Base-by-base conservation (phyloP, 2,329 filamentous ascomycete species). In the Cercospora nicotianae region DNA sequence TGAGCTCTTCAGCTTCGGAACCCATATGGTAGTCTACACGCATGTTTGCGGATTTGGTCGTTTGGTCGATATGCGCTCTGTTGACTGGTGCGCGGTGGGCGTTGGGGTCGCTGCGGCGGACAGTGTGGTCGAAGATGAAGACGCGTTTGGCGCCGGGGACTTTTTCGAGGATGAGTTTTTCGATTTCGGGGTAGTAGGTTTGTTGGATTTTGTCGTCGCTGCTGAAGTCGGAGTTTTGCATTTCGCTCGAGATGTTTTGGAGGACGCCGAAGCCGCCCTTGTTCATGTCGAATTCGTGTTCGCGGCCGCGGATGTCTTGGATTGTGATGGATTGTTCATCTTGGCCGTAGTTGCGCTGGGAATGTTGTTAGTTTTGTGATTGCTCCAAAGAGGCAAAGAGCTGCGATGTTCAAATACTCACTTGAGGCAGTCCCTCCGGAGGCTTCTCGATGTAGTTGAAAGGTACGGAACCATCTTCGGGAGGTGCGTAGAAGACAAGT, bases 171-270 rank as follows among this genome's bases (percentile, higher is more conserved):
- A 97, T 82, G 28, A 96, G 81, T 60, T 85, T 78, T 80, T 94
- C 90, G 8, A 96, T 87, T 77, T 97, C 93, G 0, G 92, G 90
- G 81, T 97, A 97, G 83, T 96, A 97, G 64, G 88, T 85, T 1
- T 81, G 75, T 75, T 86, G 81, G 79, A 97, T 91, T 68, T 86
- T 87, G 10, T 84, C 86, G 74, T 93, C 90, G 77, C 91, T 87
- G 3, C 79, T 79, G 78, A 94, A 96, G 48, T 87, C 85, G 10
- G 28, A 58, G 33, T 68, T 68, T 12, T 79, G 81, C 73, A 87
- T 83, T 59, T 83, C 82, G 48, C 81, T 81, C 33, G 86, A 81
- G 1, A 92, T 80, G 73, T 84, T 80, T 12, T 82, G 81, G 60
- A 93, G 78, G 20, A 91, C 82, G 66, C 87, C 83, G 82, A 97